Evolutionary conservation across 179 eudicot genomes (phyloP), one percentile per base, ranked within the genome.

Genomic region (Drosera spatulata): DNA sequence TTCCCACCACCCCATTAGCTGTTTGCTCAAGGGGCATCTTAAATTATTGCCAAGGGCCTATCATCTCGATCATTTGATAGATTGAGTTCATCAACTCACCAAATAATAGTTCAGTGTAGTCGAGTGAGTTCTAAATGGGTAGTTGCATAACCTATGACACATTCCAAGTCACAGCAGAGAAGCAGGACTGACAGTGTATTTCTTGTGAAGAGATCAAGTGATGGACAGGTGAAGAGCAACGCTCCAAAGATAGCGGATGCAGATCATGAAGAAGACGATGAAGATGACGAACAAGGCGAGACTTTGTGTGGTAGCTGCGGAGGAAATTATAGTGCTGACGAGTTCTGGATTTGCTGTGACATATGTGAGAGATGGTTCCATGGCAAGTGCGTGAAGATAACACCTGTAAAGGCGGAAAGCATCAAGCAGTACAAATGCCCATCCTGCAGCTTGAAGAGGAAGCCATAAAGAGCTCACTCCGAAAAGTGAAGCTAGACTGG

Each of bases 341-440:
- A 80, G 58, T 88, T 86, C 65, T 86, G 96, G 96, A 88, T 88
- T 46, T 81, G 87, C 73, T 88, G 96, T 56, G 91, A 88, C 15
- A 60, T 78, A 7, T 88, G 96, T 40, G 96, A 86, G 72, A 78
- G 61, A 67, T 88, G 95, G 95, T 88, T 86, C 75, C 95, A 83
- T 73, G 90, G 91, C 12, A 76, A 79, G 73, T 86, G 95, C 68
- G 91, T 88, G 55, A 88, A 84, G 69, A 77, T 88, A 62, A 86
- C 95, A 10, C 88, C 87, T 48, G 95, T 90, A 9, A 86, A 83
- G 70, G 94, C 96, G 0, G 85, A 82, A 72, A 83, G 82, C 70
- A 83, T 88, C 75, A 84, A 82, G 79, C 86, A 86, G 50, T 88
- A 83, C 80, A 83, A 88, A 71, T 88, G 96, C 73, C 96, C 94